phyloP scores from a whole-genome alignment of 2,329 filamentous ascomycete species.

The Colletotrichum musicola region DNA sequence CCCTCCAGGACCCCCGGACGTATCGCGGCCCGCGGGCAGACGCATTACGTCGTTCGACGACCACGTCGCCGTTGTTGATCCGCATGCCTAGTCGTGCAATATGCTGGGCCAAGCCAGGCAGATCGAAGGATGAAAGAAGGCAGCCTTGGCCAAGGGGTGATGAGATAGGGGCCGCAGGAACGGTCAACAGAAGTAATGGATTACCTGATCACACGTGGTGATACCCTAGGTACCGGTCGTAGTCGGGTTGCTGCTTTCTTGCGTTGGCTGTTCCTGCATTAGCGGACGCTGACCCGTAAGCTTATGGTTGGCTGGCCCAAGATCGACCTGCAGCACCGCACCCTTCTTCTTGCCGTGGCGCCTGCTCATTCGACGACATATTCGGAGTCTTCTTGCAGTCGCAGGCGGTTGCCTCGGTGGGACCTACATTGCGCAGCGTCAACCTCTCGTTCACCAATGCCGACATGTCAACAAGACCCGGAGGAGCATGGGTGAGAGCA shows the following conservation, averaged over 20 bases:
- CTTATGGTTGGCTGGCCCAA: constrained; percentile 13
- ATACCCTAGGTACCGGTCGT: not conserved
- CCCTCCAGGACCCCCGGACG: constrained; percentile 11
- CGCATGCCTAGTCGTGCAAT: constrained; percentile 22
- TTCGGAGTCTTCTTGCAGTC: not conserved
- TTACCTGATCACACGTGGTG: too few relatives aligned
- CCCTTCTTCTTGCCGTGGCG: constrained; percentile 31
- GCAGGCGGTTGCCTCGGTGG: not conserved
- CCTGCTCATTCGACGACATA: constrained; percentile 28
- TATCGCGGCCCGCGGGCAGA: constrained; percentile 2
- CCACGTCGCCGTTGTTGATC: constrained; percentile 30
- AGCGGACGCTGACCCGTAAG: constrained; percentile 28
- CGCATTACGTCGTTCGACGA: constrained; percentile 22
- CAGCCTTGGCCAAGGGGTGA: not conserved
- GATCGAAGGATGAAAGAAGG: not conserved
- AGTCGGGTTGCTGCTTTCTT: constrained; percentile 8
- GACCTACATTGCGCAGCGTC: not conserved
- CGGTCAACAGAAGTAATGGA: not conserved
- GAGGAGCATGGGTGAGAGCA: not conserved
- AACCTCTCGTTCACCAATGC: not conserved
- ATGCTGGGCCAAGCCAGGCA: constrained; percentile 7
- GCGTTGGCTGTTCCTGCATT: constrained; percentile 37
- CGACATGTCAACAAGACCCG: constrained; percentile 1
- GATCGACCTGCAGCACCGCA: constrained; percentile 14
- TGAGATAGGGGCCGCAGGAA: not conserved